These are phyloP conservation scores for Bryum argenteum DNA, from an alignment of 225 moss, liverwort and hornwort genomes.

Conservation along the genomic window DNA sequence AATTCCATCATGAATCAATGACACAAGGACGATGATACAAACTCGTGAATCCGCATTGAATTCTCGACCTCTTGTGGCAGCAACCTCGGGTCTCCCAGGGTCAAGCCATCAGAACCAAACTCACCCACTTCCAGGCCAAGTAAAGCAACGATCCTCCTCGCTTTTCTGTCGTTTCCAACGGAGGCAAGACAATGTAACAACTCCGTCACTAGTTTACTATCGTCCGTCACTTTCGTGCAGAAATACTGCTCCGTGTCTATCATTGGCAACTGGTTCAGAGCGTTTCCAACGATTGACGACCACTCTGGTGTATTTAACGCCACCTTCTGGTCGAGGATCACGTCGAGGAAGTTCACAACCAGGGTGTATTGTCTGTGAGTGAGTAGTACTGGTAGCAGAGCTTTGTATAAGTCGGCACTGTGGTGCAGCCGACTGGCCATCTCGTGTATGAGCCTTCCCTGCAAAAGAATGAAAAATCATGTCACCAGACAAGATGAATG, in stretches of 20 bases:
- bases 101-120: not conserved
- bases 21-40: not conserved
- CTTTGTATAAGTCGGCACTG: slow-evolving; percentile 42
- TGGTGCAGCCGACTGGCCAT: slow-evolving; percentile 37
- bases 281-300: slow-evolving; percentile 45
- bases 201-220: slow-evolving; percentile 25
- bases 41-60: not conserved
- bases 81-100: slow-evolving; percentile 38
- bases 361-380: slow-evolving; percentile 31
- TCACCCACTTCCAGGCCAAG: slow-evolving; percentile 34
- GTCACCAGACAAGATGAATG: no score
- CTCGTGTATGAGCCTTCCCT: slow-evolving; percentile 39
- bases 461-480: not conserved
- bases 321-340: slow-evolving; percentile 39
- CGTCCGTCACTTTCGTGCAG: slow-evolving; percentile 22
- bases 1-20: no score
- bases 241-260: slow-evolving; percentile 47
- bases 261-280: slow-evolving; percentile 48
- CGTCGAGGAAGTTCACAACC: slow-evolving; percentile 36
- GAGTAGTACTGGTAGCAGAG: slow-evolving; percentile 42
- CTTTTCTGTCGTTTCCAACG: slow-evolving; percentile 40
- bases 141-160: slow-evolving; percentile 38
- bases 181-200: slow-evolving; percentile 44
- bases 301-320: slow-evolving; percentile 38
- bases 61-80: slow-evolving; percentile 38